Evolutionary conservation across 2,329 filamentous ascomycete species (phyloP).

Genomic region (Penicillium sp.): DNA sequence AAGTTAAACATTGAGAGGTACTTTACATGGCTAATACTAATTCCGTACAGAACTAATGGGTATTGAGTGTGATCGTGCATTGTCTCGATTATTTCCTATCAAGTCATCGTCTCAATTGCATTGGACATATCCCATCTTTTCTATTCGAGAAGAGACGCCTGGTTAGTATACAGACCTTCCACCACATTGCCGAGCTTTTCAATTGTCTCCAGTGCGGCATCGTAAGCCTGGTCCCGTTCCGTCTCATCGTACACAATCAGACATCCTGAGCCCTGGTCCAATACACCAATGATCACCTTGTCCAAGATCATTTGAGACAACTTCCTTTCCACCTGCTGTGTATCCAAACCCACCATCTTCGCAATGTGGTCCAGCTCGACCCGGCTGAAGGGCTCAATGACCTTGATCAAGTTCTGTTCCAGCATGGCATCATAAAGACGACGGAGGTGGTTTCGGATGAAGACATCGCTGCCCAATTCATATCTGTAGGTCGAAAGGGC

Average conservation of each 20-base stretch:
- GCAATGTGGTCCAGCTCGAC: slow-evolving; percentile 97
- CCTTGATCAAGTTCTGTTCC: slow-evolving; percentile 99
- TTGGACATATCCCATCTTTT: slow-evolving; percentile 19
- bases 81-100: slow-evolving; percentile 18
- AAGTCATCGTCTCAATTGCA: slow-evolving; percentile 24
- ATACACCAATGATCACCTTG: slow-evolving; percentile 95
- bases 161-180: slow-evolving; percentile 95
- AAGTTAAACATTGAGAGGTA: too few relatives aligned
- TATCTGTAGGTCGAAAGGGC: slow-evolving; percentile 86
- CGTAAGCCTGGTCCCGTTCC: slow-evolving; percentile 87
- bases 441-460: slow-evolving; percentile 95
- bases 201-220: slow-evolving; percentile 89
- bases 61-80: slow-evolving; percentile 8
- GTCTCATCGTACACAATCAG: slow-evolving; percentile 97
- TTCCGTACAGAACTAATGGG: background rate
- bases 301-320: slow-evolving; percentile 99
- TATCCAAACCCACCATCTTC: slow-evolving; percentile 95
- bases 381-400: slow-evolving; percentile 96
- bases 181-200: slow-evolving; percentile 97
- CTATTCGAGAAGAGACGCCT: slow-evolving; percentile 90
- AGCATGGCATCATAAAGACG: slow-evolving; percentile 97
- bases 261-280: slow-evolving; percentile 96
- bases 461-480: slow-evolving; percentile 89
- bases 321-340: slow-evolving; percentile 95
- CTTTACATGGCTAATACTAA: background rate